These are phyloP conservation scores for Capronia coronata DNA, from an alignment of 2,329 filamentous ascomycete genomes.

Conservation along the genomic window DNA sequence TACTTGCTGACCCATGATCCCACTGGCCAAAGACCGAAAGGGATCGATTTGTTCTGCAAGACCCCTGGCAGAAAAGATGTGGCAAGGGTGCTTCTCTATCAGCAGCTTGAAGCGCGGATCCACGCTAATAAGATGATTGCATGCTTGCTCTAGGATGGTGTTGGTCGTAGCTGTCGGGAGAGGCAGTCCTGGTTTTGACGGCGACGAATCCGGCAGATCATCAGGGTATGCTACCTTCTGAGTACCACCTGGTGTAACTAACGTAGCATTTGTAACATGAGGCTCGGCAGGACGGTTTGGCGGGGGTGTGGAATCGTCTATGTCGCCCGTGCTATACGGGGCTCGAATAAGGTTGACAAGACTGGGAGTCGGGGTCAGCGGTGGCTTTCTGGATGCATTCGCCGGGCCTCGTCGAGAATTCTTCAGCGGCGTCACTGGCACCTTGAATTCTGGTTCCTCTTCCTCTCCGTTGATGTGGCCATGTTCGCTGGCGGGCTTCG, in stretches of 20 bases:
- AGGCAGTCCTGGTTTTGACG: constrained; percentile 35
- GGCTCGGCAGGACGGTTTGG: constrained; percentile 43
- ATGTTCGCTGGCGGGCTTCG: constrained; percentile 9
- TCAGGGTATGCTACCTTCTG: constrained; percentile 45
- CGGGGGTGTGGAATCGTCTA: constrained; percentile 36
- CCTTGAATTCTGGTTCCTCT: constrained; percentile 21
- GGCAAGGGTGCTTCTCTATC: constrained; percentile 68
- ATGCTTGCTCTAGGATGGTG: constrained; percentile 67
- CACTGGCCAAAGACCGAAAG: constrained; percentile 72
- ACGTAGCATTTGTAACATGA: constrained; percentile 43
- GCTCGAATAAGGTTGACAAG: constrained; percentile 44
- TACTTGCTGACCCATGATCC: constrained; percentile 95
- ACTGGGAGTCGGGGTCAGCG: constrained; percentile 46
- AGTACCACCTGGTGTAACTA: constrained; percentile 45
- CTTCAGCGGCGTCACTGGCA: constrained; percentile 30
- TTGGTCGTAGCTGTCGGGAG: constrained; percentile 55
- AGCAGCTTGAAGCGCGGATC: constrained; percentile 67
- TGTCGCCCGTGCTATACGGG: constrained; percentile 38
- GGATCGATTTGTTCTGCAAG: constrained; percentile 82
- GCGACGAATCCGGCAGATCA: constrained; percentile 35
- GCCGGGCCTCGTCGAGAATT: constrained; percentile 29
- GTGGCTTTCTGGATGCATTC: constrained; percentile 33
- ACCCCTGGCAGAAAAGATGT: constrained; percentile 71
- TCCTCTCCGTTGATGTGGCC: constrained; percentile 8
- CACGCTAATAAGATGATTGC: constrained; percentile 63